Evolutionary conservation across 805 yeast species (phyloP), one percentile per base, ranked within the genome.

Genomic region (Osmozyma mogii): DNA sequence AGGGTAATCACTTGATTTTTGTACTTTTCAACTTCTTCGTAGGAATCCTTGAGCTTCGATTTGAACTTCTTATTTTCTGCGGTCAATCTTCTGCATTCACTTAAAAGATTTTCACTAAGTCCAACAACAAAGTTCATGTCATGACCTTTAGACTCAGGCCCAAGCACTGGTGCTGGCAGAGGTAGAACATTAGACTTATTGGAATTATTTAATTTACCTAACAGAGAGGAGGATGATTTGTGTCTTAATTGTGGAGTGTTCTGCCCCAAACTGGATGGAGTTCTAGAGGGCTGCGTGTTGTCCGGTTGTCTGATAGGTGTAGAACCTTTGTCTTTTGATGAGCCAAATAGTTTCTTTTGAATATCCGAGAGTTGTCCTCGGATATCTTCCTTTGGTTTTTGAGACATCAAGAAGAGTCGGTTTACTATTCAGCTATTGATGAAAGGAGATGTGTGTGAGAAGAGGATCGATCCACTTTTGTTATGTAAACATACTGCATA

Each of bases 101-200:
- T 58, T 11, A 82, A 62, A 38, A 82, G 56, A 34, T 78, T 79
- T 43, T 82, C 89, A 54, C 84, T 77, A 32, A 82, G 53, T 4
- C 82, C 84, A 34, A 80, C 80, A 10, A 80, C 75, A 47, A 81
- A 81, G 46, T 75, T 73, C 61, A 79, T 73, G 36, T 80, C 83
- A 40, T 74, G 74, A 13, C 75, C 74, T 35, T 61, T 64, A 6
- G 62, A 46, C 40, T 64, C 70, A 1, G 66, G 66, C 7, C 64
- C 61, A 31, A 62, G 40, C 3, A 49, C 45, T n/a, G 62, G 61
- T 6, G 54, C 30, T 2, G 52, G 46, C 10, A 17, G 22, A 11
- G 23, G 24, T 7, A 27, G 31, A 5, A 10, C n/a, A 17, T 29
- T 29, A 9, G 9, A n/a, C 5, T 18, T 15, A 9, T 16, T 9